phyloP scores from a whole-genome alignment of 2,329 filamentous ascomycete genomes.

The Colletotrichum spaethianum region DNA sequence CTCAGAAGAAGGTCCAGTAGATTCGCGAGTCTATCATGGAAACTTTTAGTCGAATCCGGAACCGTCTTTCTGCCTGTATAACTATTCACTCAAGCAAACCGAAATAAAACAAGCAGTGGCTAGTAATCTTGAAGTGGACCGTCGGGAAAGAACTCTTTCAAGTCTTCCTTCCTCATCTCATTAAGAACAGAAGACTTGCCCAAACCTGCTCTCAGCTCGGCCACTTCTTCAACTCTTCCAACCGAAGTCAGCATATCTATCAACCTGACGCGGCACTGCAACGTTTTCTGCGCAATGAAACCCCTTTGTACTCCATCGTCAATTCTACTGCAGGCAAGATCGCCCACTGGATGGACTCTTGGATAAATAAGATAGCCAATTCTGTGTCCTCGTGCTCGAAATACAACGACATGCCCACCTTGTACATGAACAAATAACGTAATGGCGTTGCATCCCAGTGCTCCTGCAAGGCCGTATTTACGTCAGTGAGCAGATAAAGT shows the following conservation, averaged over 20 bases:
- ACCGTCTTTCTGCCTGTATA: not conserved
- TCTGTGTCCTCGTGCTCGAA: accelerated
- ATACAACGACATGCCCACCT: accelerated
- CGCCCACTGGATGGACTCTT: not conserved
- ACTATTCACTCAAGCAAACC: not conserved
- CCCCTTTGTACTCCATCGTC: accelerated
- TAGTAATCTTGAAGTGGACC: not conserved
- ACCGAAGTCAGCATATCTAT: not conserved
- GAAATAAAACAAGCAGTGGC: not conserved
- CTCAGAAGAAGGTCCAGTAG: too few species aligned
- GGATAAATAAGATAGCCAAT: not conserved
- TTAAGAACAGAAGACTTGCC: not conserved
- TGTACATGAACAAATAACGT: accelerated
- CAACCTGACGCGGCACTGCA: not conserved
- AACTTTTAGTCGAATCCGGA: not conserved
- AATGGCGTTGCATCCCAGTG: not conserved
- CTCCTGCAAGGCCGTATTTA: not conserved
- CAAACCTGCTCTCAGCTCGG: not conserved
- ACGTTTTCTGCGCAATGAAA: too few species aligned
- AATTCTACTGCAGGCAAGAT: not conserved
- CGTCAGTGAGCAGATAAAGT: not conserved
- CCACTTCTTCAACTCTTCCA: not conserved
- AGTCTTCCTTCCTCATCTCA: not conserved
- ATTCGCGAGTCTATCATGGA: too few species aligned
- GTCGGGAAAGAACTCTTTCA: not conserved